Conservation (phyloP, 768 basidiomycete species). For the Pleurotus giganteus region DNA sequence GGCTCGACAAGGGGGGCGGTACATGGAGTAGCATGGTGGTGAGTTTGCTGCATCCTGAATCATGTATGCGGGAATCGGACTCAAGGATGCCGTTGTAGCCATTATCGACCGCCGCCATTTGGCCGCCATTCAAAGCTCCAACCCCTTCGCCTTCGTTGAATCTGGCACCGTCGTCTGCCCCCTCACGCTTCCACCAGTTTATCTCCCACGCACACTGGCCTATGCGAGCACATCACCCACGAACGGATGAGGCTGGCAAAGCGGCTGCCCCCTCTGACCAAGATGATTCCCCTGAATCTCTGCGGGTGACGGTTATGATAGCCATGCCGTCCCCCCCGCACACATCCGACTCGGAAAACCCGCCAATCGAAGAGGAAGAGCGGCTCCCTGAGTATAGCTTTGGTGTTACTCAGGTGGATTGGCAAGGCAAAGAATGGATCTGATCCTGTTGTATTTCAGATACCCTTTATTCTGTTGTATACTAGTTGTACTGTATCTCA, state of each 20-base stretch:
- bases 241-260: not conserved
- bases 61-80: not conserved
- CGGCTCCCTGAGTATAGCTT: constrained; percentile 38
- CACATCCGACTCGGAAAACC: not conserved
- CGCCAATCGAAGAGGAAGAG: not conserved
- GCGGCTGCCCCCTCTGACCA: not conserved
- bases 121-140: constrained; percentile 10
- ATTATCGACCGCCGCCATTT: constrained; percentile 19
- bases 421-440: constrained; percentile 16
- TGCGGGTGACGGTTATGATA: constrained; percentile 45
- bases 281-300: constrained; percentile 17
- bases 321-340: constrained; percentile 40
- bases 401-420: constrained; percentile 38
- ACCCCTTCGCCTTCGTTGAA: constrained; percentile 12
- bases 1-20: constrained; percentile 10
- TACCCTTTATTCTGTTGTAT: not conserved
- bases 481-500: not conserved
- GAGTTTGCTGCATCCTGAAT: not conserved
- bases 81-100: constrained; percentile 15
- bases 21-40: constrained; percentile 21
- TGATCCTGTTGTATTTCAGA: not conserved
- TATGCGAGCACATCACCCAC: not conserved
- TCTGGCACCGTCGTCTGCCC: not conserved
- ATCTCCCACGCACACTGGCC: not conserved
- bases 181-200: not conserved